Evolutionary conservation across 768 basidiomycete species (phyloP).

Genomic region (Lactarius psammicola): DNA sequence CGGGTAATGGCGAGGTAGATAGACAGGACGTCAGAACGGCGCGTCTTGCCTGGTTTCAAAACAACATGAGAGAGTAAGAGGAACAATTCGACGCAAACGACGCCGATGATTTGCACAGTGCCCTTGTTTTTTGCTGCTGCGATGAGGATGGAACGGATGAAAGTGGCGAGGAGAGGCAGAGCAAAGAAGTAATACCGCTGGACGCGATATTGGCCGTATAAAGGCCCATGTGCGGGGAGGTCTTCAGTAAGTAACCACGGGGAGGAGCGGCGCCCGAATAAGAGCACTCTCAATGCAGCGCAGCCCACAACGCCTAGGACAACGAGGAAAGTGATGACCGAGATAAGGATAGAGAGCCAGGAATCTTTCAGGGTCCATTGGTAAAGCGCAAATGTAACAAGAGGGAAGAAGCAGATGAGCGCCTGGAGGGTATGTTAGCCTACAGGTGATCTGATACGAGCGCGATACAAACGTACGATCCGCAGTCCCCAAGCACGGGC

Average conservation of each 20-base stretch:
- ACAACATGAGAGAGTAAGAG: constrained; percentile 51
- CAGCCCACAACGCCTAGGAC: constrained; percentile 50
- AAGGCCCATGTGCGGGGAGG: constrained; percentile 49
- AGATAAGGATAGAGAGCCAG: constrained; percentile 78
- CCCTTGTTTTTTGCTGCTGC: constrained; percentile 61
- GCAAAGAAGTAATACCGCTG: constrained; percentile 68
- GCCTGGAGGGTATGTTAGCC: constrained; percentile 41
- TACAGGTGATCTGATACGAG: not conserved
- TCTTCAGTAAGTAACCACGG: constrained; percentile 42
- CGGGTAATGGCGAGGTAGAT: constrained; percentile 66
- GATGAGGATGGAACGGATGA: constrained; percentile 72
- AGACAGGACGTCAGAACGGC: constrained; percentile 68
- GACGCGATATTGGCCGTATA: constrained; percentile 65
- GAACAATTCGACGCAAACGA: constrained; percentile 65
- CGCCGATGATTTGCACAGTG: constrained; percentile 63
- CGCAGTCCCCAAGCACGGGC: constrained; percentile 62
- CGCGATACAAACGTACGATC: constrained; percentile 47
- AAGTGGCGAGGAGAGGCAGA: constrained; percentile 51
- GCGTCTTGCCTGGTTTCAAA: constrained; percentile 63
- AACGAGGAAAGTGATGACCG: constrained; percentile 62
- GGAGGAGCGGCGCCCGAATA: constrained; percentile 43
- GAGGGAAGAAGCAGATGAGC: constrained; percentile 63
- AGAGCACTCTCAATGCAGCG: constrained; percentile 49
- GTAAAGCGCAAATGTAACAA: constrained; percentile 76
- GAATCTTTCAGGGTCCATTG: constrained; percentile 93